A percentile compares a stretch with the other conserved stretches of the same genome.
Conservation (phyloP, 805 yeast genomes). For the Starmerella cellae region DNA sequence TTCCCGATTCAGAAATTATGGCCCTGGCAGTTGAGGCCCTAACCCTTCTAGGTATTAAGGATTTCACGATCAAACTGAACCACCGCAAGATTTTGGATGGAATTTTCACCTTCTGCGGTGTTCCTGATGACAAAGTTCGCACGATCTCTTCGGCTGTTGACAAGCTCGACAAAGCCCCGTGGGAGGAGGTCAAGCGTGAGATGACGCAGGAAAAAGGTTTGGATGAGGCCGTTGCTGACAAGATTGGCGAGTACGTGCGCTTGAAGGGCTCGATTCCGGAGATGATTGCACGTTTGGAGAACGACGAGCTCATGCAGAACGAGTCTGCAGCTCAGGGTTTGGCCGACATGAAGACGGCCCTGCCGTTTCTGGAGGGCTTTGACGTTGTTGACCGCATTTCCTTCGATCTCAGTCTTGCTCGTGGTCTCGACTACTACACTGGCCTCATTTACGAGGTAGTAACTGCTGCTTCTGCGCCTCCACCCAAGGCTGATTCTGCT, state of each 20-base stretch:
- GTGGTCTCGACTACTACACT: slow-evolving; percentile 96
- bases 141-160: slow-evolving; percentile 91
- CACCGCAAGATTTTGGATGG: slow-evolving; percentile 96
- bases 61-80: slow-evolving; percentile 83
- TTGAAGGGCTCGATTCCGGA: slow-evolving; percentile 47
- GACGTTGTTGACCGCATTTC: slow-evolving; percentile 46
- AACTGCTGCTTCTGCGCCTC: slow-evolving; percentile 93
- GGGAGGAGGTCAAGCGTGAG: slow-evolving; percentile 88
- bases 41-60: slow-evolving; percentile 66
- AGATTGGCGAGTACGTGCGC: slow-evolving; percentile 82
- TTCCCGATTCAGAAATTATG: slow-evolving; percentile 87
- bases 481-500: slow-evolving; percentile 51
- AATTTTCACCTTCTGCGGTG: slow-evolving; percentile 89
- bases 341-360: slow-evolving; percentile 60
- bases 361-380: slow-evolving; percentile 71
- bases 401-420: slow-evolving; percentile 87
- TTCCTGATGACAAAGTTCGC: slow-evolving; percentile 83
- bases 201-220: slow-evolving; percentile 87
- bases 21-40: slow-evolving; percentile 75
- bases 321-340: slow-evolving; percentile 70
- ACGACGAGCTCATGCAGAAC: slow-evolving; percentile 50
- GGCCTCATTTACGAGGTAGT: slow-evolving; percentile 96
- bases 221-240: slow-evolving; percentile 81
- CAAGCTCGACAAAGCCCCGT: slow-evolving; percentile 86
- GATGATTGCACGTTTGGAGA: slow-evolving; percentile 38